Percentiles rank a stretch among this genome's conserved stretches.
phyloP scores from a whole-genome alignment of 352 stramenopile species.

The Globisporangium nagaii region DNA sequence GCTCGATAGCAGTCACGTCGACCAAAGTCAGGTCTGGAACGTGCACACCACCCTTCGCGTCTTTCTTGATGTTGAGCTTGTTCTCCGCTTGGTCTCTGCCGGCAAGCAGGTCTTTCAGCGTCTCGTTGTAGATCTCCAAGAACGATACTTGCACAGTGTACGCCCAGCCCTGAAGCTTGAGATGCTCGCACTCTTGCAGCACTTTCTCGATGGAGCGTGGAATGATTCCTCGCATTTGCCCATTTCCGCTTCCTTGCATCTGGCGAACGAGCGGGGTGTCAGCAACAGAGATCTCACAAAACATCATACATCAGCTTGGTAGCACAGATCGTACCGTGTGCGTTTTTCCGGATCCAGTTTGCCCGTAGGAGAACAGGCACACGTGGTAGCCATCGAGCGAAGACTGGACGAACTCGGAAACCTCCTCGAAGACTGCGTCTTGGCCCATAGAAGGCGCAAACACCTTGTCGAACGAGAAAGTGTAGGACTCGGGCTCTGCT shows the following conservation, averaged over 20 bases:
- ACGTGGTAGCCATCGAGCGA: constrained; percentile 97
- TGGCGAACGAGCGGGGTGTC: constrained; percentile 14
- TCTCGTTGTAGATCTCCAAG: constrained; percentile 99
- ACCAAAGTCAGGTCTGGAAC: constrained; percentile 60
- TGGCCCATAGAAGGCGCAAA: constrained; percentile 92
- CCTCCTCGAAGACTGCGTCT: constrained; percentile 95
- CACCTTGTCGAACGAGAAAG: constrained; percentile 96
- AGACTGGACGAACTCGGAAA: constrained; percentile 97
- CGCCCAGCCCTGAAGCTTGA: constrained; percentile 86
- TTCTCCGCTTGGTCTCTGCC: constrained; percentile 45
- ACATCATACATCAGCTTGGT: too few species aligned
- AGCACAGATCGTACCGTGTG: constrained; percentile 67
- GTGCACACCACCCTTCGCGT: constrained; percentile 52
- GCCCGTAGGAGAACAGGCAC: constrained; percentile 95
- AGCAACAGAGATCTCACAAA: constrained; percentile 4
- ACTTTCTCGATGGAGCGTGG: constrained; percentile 97
- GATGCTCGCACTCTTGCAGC: constrained; percentile 44
- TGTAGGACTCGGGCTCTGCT: constrained; percentile 41
- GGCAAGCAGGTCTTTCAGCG: constrained; percentile 94
- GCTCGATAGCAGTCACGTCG: constrained; percentile 40
- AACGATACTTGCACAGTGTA: constrained; percentile 97
- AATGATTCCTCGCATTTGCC: constrained; percentile 96
- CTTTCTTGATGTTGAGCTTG: constrained; percentile 69
- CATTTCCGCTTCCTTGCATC: constrained; percentile 97
- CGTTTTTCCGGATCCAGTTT: constrained; percentile 93